Base-by-base conservation (phyloP, 352 stramenopile genomes). In the Paralagenidium karlingii region DNA sequence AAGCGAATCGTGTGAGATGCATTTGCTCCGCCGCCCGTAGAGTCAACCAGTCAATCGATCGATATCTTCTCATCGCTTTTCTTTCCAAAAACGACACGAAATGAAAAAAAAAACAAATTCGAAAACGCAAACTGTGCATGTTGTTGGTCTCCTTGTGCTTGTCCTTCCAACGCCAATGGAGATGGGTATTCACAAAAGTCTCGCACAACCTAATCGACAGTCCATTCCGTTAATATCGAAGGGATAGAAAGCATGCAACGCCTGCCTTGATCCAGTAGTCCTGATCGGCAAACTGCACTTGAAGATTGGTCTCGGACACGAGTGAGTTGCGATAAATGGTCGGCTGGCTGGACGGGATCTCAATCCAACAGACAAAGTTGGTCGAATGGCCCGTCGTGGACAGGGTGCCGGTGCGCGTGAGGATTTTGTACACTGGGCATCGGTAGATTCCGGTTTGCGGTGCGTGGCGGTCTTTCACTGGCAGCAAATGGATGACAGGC, bases 321-420 rank as follows among this genome's bases (percentile, higher is more conserved):
- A 96, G 68, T 18, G 68, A 84, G 34, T 85, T 94, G 30, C 83
- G 74, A 58, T 60, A 87, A 68, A 75, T 78, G 30, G 25, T 48
- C 3, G 6, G 36, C 36, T 82, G 79, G 49, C 69, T 76, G 15
- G 68, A 77, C 24, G 93, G 93, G 12, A 98, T 74, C 38, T 97
- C 89, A 47, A 98, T 94, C 93, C 91, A 98, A 52, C 97, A 95
- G 42, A 98, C 81, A 62, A 98, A 98, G 68, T 98, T 98, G 19
- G 93, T 97, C 24, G 80, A 96, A 55, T 98, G 93, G 29, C 93
- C 93, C 0, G 93, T 98, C 12, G 93, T 98, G 1, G 86, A 96
- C 11, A 98, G 58, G 26, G 85, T 97, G 21, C 92, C 92, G 38
- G 81, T 59, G 19, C 83, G 65, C 18, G 68, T 88, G 25, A 95